Evolutionary conservation across 306 rosid species (phyloP), one percentile per base, ranked within the genome.

Genomic region (Gynostemma pentaphyllum): DNA sequence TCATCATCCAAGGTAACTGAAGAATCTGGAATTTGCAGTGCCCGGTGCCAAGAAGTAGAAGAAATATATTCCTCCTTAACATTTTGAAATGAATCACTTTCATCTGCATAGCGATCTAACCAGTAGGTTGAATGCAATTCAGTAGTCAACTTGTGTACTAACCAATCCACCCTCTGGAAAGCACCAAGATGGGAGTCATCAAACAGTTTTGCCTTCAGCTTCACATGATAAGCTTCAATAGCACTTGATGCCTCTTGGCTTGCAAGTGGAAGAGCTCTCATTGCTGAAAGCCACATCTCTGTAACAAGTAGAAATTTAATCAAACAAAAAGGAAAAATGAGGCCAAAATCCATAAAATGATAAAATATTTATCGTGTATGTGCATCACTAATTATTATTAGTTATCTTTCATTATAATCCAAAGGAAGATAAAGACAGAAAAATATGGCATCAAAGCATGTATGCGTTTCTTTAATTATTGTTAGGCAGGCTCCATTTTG

Each of bases 241-340:
- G 96, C 98, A 76, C 96, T 87, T 65, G 95, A 92, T 53, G 95
- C 87, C 79, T 92, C 99, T 76, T 81, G 90, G 80, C 99, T 92
- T 23, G 95, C 99, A 71, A 86, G 77, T 4, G 90, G 94, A 78
- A 82, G 79, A 67, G 68, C 69, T 79, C 75, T 84, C 85, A 84
- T 81, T 5, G 84, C 81, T 54, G 95, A 88, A 73, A 92, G 90
- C 98, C 98, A 92, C 95, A 88, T 92, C 78, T 86, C 96, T 92
- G 82, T 62, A 37, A 65, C 59, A 19, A 45, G 30, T 37, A 37
- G 14, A 39, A 30, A 21, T 37, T 12, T 39, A 60, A 36, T 54
- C n/a, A n/a, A 52, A 64, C 44, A 67, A 28, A 72, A 47, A 21
- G 64, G 36, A 76, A 52, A 63, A 76, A 39, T 63, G 36, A 32